These are phyloP conservation scores for Kockiozyma suomiensis DNA, from an alignment of 805 yeast genomes.

Conservation along the genomic window DNA sequence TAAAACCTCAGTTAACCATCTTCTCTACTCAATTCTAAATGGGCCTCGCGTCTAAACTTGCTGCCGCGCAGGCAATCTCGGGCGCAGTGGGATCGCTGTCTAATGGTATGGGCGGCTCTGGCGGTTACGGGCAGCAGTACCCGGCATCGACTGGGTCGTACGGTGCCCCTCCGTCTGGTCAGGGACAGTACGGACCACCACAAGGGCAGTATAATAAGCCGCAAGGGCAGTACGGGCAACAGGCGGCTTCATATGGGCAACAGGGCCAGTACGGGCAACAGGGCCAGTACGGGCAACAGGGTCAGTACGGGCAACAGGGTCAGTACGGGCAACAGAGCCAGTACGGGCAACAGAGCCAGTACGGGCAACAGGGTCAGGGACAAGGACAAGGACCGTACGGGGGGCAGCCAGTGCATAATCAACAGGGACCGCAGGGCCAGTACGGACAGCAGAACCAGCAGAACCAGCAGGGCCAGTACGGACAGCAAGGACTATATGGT, in stretches of 20 bases:
- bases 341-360: slow-evolving; percentile 2
- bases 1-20: no score
- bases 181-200: slow-evolving; percentile 5
- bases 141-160: background rate
- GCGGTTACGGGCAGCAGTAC: background rate
- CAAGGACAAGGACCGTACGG: background rate
- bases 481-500: background rate
- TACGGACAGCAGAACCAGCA: background rate
- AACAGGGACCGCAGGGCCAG: background rate
- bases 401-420: no score
- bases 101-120: background rate
- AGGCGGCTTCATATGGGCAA: no score
- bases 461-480: slow-evolving; percentile 9
- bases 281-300: slow-evolving; percentile 4
- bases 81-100: background rate
- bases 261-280: background rate
- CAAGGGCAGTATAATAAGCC: slow-evolving; percentile 3
- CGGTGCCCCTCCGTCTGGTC: background rate
- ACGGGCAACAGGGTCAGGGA: slow-evolving; percentile 1
- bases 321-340: slow-evolving; percentile 1
- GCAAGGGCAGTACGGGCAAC: slow-evolving; percentile 11
- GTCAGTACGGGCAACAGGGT: slow-evolving; percentile 10
- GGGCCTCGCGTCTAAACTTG: slow-evolving; percentile 12
- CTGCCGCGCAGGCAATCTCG: slow-evolving; percentile 1
- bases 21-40: no score